These are phyloP conservation scores for Blastomyces emzantsi DNA, from an alignment of 2,329 filamentous ascomycete species.

Conservation along the genomic window DNA sequence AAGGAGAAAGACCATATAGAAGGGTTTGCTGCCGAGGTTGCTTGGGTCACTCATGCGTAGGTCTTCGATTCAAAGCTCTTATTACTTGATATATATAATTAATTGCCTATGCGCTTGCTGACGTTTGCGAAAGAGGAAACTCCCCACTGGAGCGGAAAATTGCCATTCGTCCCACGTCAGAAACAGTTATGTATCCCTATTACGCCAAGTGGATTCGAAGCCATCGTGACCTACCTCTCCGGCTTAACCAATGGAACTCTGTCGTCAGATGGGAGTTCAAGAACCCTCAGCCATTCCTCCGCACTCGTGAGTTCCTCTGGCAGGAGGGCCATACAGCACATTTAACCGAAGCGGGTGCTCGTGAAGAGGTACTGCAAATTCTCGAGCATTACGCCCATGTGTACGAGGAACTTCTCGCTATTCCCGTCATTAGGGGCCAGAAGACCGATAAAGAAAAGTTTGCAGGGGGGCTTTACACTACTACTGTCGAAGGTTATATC, in stretches of 20 bases:
- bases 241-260: slow-evolving; percentile 97
- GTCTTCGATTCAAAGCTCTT: slow-evolving; percentile 6
- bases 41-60: slow-evolving; percentile 45
- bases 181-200: slow-evolving; percentile 89
- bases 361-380: slow-evolving; percentile 82
- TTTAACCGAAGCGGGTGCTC: slow-evolving; percentile 71
- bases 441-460: slow-evolving; percentile 99
- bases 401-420: slow-evolving; percentile 87
- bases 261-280: slow-evolving; percentile 96
- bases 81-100: neutral
- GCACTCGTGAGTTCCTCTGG: slow-evolving; percentile 94
- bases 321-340: slow-evolving; percentile 95
- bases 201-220: slow-evolving; percentile 96
- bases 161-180: slow-evolving; percentile 59
- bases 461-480: slow-evolving; percentile 91
- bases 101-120: slow-evolving; percentile 19
- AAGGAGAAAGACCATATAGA: slow-evolving; percentile 93
- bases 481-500: slow-evolving; percentile 94
- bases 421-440: slow-evolving; percentile 83
- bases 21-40: slow-evolving; percentile 75
- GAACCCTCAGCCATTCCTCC: slow-evolving; percentile 73
- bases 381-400: slow-evolving; percentile 86
- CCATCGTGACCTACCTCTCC: slow-evolving; percentile 86
- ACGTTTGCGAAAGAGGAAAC: slow-evolving; percentile 55
- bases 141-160: slow-evolving; percentile 80